Conservation (phyloP, 2,329 filamentous ascomycete genomes). For the Pseudogymnoascus sp. region DNA sequence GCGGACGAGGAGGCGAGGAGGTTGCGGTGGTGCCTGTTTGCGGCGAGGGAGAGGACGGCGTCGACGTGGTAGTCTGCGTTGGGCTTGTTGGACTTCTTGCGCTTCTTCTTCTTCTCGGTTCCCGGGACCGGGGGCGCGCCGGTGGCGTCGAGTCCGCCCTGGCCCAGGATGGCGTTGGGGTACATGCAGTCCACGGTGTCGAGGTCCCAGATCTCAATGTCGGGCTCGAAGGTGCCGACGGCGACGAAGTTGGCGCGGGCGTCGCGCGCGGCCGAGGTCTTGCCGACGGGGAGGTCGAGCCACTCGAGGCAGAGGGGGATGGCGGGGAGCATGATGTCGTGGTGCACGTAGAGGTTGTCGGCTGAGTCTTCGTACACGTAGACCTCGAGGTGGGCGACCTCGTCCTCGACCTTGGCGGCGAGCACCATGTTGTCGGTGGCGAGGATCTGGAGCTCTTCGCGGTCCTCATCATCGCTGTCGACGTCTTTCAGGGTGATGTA, state of each 20-base stretch:
- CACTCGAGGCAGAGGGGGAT: conserved; percentile 95
- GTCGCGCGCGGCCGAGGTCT: conserved; percentile 51
- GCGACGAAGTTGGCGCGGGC: conserved; percentile 83
- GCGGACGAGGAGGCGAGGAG: conserved; percentile 90
- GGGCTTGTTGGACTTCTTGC: conserved; percentile 79
- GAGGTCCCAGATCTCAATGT: conserved; percentile 97
- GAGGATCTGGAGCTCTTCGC: conserved; percentile 88
- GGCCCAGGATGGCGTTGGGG: conserved; percentile 88
- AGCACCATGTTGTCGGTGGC: conserved; percentile 88
- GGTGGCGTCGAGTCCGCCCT: conserved; percentile 44
- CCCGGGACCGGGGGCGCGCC: conserved; percentile 42
- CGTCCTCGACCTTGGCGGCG: conserved; percentile 90
- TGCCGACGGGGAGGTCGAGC: conserved; percentile 84
- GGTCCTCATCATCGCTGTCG: conserved; percentile 63
- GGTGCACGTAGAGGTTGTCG: conserved; percentile 97
- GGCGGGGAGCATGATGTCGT: conserved; percentile 97
- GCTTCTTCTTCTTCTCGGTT: conserved; percentile 73
- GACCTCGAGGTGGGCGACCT: conserved; percentile 90
- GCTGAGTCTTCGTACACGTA: conserved; percentile 94
- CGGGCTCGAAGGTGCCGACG: conserved; percentile 92
- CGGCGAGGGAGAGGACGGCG: conserved; percentile 80
- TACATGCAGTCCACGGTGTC: conserved; percentile 98
- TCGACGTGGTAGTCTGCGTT: conserved; percentile 94
- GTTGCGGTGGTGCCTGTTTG: conserved; percentile 89
- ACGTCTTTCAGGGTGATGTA: conserved; percentile 82